phyloP scores from a whole-genome alignment of 768 basidiomycete species.

The Pholiota conissans region DNA sequence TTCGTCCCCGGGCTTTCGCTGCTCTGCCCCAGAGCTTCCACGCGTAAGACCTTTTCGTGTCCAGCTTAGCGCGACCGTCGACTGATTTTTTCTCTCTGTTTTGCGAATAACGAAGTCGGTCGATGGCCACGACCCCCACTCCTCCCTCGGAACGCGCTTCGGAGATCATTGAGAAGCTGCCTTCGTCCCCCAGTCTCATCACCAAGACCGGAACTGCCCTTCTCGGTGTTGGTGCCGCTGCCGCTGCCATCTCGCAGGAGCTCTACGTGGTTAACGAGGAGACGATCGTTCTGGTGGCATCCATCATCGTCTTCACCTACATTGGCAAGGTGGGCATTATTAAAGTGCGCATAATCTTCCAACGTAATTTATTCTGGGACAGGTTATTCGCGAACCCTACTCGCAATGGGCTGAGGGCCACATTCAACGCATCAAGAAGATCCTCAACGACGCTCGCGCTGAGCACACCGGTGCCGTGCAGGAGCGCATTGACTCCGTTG shows the following conservation, averaged over 20 bases:
- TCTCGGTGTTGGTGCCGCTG: conserved; percentile 85
- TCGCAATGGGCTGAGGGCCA: conserved; percentile 89
- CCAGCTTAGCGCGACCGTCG: conserved; percentile 1
- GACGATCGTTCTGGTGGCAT: conserved; percentile 83
- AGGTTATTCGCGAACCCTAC: conserved; percentile 87
- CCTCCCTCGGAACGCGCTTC: conserved; percentile 87
- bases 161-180: conserved; percentile 85
- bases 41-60: conserved; percentile 37
- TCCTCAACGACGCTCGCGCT: conserved; percentile 78
- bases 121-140: conserved; percentile 64
- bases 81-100: conserved; percentile 11
- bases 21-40: conserved; percentile 44
- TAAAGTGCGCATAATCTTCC: background rate
- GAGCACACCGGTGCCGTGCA: conserved; percentile 94
- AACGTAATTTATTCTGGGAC: conserved; percentile 8
- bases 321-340: conserved; percentile 69
- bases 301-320: conserved; percentile 78
- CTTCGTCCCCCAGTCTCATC: conserved; percentile 82
- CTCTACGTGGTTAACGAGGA: conserved; percentile 98
- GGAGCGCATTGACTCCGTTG: conserved; percentile 88
- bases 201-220: conserved; percentile 95
- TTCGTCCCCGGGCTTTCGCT: conserved; percentile 55
- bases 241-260: conserved; percentile 94
- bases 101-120: conserved; percentile 46
- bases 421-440: conserved; percentile 77